Conservation (phyloP, 441 rosid species). For the Omphalea diandra region DNA sequence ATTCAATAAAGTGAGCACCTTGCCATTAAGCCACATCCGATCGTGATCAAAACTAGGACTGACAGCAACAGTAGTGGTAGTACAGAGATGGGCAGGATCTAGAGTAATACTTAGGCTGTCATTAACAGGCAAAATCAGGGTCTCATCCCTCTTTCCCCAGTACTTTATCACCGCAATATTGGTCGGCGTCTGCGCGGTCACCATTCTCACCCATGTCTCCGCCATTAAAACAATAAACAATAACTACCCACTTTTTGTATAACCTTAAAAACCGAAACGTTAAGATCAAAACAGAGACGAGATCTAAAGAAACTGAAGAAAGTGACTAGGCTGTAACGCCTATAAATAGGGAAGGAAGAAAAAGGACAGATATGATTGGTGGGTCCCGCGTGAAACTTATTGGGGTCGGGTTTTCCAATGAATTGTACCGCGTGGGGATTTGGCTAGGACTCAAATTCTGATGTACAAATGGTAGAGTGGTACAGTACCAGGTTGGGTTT, state of each 20-base stretch:
- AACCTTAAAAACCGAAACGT: too few species aligned
- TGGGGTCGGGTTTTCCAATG: too few species aligned
- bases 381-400: too few species aligned
- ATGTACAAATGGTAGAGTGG: too few species aligned
- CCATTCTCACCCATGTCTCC: conserved; percentile 62
- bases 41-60: conserved; percentile 77
- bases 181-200: conserved; percentile 89
- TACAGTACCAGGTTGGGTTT: too few species aligned
- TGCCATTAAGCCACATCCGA: conserved; percentile 98
- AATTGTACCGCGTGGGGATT: too few species aligned
- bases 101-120: conserved; percentile 94
- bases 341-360: too few species aligned
- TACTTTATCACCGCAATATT: conserved; percentile 97
- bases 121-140: conserved; percentile 78
- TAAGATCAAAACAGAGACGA: too few species aligned
- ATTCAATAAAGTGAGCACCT: conserved; percentile 38
- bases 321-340: too few species aligned
- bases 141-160: conserved; percentile 94
- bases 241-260: not conserved
- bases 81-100: conserved; percentile 90
- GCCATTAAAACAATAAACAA: conserved; percentile 13
- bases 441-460: too few species aligned
- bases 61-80: conserved; percentile 91
- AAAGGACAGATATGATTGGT: too few species aligned
- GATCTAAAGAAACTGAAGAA: too few species aligned